Evolutionary conservation across 1,284 basidiomycete species (phyloP).

Genomic region (Leccinum griseonigrum): DNA sequence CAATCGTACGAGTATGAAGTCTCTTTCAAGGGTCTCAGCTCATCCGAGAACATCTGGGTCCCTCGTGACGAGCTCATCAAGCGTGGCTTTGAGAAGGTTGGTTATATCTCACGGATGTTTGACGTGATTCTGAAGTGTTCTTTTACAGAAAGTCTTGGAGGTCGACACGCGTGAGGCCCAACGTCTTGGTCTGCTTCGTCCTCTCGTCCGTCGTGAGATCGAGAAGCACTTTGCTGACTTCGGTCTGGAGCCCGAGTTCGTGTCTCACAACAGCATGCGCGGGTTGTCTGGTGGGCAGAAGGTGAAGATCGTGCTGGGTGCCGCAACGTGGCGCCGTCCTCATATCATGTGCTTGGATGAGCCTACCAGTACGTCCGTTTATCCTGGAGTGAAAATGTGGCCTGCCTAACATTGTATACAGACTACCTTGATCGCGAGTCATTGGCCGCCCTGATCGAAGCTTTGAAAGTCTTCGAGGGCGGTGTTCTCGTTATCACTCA

Average conservation of each 20-base stretch:
- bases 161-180: conserved; percentile 98
- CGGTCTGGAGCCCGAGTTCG: conserved; percentile 95
- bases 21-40: conserved; percentile 88
- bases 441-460: conserved; percentile 93
- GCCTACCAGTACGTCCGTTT: conserved; percentile 72
- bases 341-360: conserved; percentile 98
- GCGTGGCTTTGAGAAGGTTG: conserved; percentile 94
- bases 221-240: conserved; percentile 98
- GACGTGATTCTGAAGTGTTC: background rate
- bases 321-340: conserved; percentile 97
- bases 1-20: conserved; percentile 98
- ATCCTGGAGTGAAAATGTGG: background rate
- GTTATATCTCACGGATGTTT: conserved; percentile 13
- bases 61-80: conserved; percentile 95
- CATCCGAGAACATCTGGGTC: conserved; percentile 96
- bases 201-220: conserved; percentile 95
- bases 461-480: conserved; percentile 94
- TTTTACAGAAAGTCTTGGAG: conserved; percentile 83
- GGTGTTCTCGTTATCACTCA: conserved; percentile 97
- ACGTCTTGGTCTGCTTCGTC: conserved; percentile 92
- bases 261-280: conserved; percentile 95
- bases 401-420: conserved; percentile 28
- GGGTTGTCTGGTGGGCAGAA: conserved; percentile 99
- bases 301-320: conserved; percentile 99
- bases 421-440: conserved; percentile 98